Percentiles rank a stretch among this genome's conserved stretches.
Conservation (phyloP, 805 yeast genomes). For the Wickerhamiella qilinensis region DNA sequence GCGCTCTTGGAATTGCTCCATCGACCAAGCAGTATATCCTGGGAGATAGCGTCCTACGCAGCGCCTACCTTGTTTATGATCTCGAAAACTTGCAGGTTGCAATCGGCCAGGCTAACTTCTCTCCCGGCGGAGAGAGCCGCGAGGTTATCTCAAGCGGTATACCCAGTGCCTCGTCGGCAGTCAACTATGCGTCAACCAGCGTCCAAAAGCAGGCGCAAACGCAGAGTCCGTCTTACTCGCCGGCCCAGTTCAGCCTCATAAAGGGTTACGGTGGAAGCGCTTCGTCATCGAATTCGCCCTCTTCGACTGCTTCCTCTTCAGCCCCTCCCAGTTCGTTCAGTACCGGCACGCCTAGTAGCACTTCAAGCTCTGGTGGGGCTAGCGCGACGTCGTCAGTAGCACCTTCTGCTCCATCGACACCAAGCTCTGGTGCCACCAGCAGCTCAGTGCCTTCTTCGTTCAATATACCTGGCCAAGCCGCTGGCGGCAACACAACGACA, state of each 20-base stretch:
- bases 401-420: not conserved
- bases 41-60: slow-evolving; percentile 50
- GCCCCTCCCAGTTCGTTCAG: not conserved
- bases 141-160: not conserved
- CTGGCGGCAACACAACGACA: no score
- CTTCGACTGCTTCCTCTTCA: not conserved
- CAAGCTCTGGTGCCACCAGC: no score
- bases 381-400: not conserved
- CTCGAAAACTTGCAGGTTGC: slow-evolving; percentile 39
- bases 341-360: not conserved
- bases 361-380: no score
- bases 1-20: slow-evolving; percentile 13
- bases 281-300: not conserved
- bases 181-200: not conserved
- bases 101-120: slow-evolving; percentile 25
- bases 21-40: slow-evolving; percentile 16
- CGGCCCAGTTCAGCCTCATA: not conserved
- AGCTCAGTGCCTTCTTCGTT: no score
- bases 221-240: not conserved
- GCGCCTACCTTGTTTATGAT: slow-evolving; percentile 52
- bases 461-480: no score
- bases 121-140: not conserved
- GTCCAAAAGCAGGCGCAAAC: not conserved
- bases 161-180: not conserved
- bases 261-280: not conserved